Evolutionary conservation across 768 basidiomycete genomes (phyloP), one percentile per base, ranked within the genome.

Genomic region (Agrocybe chaxingu): DNA sequence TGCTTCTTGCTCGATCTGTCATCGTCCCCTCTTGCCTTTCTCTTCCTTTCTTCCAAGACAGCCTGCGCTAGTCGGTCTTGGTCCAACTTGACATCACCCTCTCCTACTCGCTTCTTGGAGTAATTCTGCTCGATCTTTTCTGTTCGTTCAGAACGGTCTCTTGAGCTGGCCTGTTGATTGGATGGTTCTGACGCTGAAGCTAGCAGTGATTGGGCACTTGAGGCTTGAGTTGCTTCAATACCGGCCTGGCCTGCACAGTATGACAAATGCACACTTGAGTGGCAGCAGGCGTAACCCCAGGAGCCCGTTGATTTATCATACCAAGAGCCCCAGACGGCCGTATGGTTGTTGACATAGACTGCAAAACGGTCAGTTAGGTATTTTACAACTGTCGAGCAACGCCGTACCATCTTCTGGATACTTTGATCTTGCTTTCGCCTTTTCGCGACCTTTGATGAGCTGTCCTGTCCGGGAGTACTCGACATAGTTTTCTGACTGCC

Each of bases 261-360:
- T 12, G 95, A 95, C 44, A 89, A 71, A 60, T 92, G 87, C 29
- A 92, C 73, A 40, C 63, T 76, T 8, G 93, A 94, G 62, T 97
- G 95, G 62, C 97, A 99, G 67, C 97, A 99, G 24, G 82, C 87
- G 66, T 87, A 99, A 34, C 97, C 97, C 97, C 97, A 99, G 52
- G 73, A 63, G 10, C 85, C 81, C 2, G 79, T 76, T 9, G 80
- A 71, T 11, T 72, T 53, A 57, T 90, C 84, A 65, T 90, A 98
- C 84, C 85, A 98, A 39, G 97, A 99, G 40, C 97, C 97, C 97
- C 97, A 99, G n/a, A 98, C 85, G 4, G 83, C 75, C 0, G 88
- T 93, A 62, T 99, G 97, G 62, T 99, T 99, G 68, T 94, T 95
- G 61, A 89, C 72, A 58, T 80, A 86, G 6, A 94, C 94, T 98